Conservation (phyloP, 1,284 basidiomycete genomes). For the Lentinula novae-zelandiae region DNA sequence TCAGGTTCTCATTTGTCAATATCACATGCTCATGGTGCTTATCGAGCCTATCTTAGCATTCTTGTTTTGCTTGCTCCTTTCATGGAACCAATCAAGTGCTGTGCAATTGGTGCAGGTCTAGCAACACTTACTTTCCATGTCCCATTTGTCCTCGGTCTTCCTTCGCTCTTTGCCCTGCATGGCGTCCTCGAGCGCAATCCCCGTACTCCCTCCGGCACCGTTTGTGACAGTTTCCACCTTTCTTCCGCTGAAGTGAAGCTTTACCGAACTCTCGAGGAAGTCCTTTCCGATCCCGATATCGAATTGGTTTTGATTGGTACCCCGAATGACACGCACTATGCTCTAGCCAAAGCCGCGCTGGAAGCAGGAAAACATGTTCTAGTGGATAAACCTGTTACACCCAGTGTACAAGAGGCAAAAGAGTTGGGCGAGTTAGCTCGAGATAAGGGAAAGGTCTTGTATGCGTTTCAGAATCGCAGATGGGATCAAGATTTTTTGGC, state of each 20-base stretch:
- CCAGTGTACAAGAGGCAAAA: constrained; percentile 60
- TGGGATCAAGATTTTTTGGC: constrained; percentile 85
- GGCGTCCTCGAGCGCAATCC: constrained; percentile 68
- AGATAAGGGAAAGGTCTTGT: constrained; percentile 63
- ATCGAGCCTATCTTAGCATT: no score
- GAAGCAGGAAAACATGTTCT: constrained; percentile 83
- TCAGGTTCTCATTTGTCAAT: not conserved
- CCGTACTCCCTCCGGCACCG: constrained; percentile 52
- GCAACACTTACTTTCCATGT: constrained; percentile 75
- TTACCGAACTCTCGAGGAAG: constrained; percentile 51
- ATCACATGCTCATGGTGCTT: not conserved
- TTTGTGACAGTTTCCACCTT: constrained; percentile 58
- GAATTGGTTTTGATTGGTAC: constrained; percentile 74
- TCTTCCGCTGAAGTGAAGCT: constrained; percentile 39
- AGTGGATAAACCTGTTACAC: constrained; percentile 82
- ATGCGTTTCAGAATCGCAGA: constrained; percentile 79
- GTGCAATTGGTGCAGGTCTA: constrained; percentile 75
- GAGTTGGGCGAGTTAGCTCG: constrained; percentile 68
- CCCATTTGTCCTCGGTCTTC: constrained; percentile 75
- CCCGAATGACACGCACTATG: constrained; percentile 79
- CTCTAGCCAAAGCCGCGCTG: constrained; percentile 60
- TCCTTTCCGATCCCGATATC: constrained; percentile 55
- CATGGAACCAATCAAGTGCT: constrained; percentile 55
- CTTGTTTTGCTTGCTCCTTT: no score
- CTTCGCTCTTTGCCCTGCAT: constrained; percentile 67